Base-by-base conservation (phyloP, 176 grass and related monocot species). In the Ensete glaucum region DNA sequence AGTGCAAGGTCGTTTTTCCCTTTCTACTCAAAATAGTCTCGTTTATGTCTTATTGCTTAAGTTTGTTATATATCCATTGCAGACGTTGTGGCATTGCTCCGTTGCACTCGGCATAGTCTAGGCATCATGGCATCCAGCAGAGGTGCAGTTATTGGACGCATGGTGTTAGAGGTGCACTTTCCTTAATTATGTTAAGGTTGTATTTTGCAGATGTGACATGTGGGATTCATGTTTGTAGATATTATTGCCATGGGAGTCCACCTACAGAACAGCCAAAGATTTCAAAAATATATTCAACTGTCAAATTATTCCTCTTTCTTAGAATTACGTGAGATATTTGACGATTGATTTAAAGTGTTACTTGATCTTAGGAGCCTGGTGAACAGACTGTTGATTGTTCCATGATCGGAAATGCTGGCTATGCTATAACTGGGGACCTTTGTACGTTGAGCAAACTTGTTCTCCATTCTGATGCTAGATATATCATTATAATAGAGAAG, bases 81-180 rank as follows among this genome's bases (percentile, higher is more conserved):
- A 98, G 90, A 98, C 89, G 88, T 93, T 53, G 86, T 98, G 53
- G 85, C 94, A 11, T 85, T 98, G 86, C 88, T 98, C 52, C 79
- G 73, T 23, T 98, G 94, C 65, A 89, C 94, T 67, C 89, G 94
- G 48, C 94, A 89, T 54, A 98, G 94, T 86, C 72, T 98, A 76
- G 94, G 94, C 69, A 76, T 98, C 53, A 89, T 98, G 80, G 94
- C 94, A 76, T 89, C 90, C 58, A 89, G 88, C 76, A 84, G 90
- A 91, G 94, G 90, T 72, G 84, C 90, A 63, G 80, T 98, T 34
- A 87, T 83, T 71, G 94, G 94, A 50, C 72, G 90, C 11, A 72
- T 93, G 69, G n/a, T 87, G 49, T 67, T 98, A 51, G 82, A 89
- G 85, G 94, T 98, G 49, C 10, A 65, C 53, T 69, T 67, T 77